These are phyloP conservation scores for Pterocarpus macrocarpus DNA, from an alignment of 306 rosid genomes.

Conservation along the genomic window DNA sequence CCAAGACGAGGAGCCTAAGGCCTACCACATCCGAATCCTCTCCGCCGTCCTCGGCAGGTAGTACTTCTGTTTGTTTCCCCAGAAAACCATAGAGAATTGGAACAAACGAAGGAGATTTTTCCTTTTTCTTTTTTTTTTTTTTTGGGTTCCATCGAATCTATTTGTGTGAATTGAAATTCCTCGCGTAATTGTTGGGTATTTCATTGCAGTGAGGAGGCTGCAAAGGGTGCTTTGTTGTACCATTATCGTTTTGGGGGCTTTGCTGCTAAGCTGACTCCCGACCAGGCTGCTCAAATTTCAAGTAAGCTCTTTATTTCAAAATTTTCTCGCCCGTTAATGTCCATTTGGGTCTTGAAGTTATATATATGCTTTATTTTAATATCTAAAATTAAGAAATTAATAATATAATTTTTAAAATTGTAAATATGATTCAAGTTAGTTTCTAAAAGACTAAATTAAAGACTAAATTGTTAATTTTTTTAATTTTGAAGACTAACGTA, in stretches of 20 bases:
- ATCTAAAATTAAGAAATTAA: too few species aligned
- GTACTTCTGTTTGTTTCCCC: not conserved
- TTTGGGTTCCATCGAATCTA: not conserved
- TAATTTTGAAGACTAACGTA: too few species aligned
- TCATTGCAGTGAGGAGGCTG: constrained; percentile 81
- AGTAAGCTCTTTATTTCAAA: constrained; percentile 48
- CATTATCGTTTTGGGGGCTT: constrained; percentile 84
- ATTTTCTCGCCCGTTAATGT: not conserved
- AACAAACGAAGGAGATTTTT: too few species aligned
- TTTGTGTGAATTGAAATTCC: not conserved
- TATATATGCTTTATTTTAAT: too few species aligned
- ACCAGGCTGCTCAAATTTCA: constrained; percentile 56
- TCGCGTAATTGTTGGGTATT: not conserved
- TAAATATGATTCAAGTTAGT: too few species aligned
- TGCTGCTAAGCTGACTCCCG: constrained; percentile 85
- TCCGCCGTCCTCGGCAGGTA: constrained; percentile 89
- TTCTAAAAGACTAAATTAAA: too few species aligned
- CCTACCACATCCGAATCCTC: constrained; percentile 87
- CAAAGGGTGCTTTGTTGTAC: constrained; percentile 86
- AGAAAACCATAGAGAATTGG: not conserved
- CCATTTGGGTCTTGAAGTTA: too few species aligned
- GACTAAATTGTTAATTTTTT: too few species aligned
- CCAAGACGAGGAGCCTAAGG: constrained; percentile 76
- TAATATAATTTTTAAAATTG: too few species aligned
- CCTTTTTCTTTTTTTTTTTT: too few species aligned